Evolutionary conservation across 345 rosid genomes (phyloP).

Genomic region (Moringa oleifera): DNA sequence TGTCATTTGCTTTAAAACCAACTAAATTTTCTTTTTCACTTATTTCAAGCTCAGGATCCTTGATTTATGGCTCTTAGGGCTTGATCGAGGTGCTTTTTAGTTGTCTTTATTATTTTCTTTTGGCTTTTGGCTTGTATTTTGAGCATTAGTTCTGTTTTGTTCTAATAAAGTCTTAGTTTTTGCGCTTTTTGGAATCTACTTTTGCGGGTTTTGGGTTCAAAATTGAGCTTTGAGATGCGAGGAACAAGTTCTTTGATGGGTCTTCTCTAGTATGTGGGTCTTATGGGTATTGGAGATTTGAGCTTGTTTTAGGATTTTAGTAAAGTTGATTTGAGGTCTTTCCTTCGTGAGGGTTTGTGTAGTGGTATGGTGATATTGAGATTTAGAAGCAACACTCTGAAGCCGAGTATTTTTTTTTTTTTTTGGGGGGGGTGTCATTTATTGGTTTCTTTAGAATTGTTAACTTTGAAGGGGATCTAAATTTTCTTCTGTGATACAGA

Average conservation of each 20-base stretch:
- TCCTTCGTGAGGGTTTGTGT: constrained; percentile 6
- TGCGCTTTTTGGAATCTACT: constrained; percentile 1
- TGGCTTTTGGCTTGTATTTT: constrained; percentile 11
- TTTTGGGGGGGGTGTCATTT: too few relatives aligned
- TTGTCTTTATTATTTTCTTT: constrained; percentile 5
- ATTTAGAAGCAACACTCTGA: constrained; percentile 2
- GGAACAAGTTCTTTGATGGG: neutral
- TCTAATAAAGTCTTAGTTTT: constrained; percentile 10
- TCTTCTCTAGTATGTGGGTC: constrained; percentile 3
- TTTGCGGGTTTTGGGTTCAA: constrained; percentile 16
- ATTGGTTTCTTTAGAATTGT: constrained; percentile 10
- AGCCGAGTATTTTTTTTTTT: constrained; percentile 8
- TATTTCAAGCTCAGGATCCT: constrained; percentile 12
- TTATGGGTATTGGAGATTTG: constrained; percentile 18
- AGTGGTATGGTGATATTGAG: constrained; percentile 3
- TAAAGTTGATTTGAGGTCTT: constrained; percentile 12
- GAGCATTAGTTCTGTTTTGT: constrained; percentile 9
- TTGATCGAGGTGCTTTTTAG: constrained; percentile 37
- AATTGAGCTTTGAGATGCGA: constrained; percentile 12
- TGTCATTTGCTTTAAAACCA: constrained; percentile 16
- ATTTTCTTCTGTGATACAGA: constrained; percentile 23
- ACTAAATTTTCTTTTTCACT: constrained; percentile 7
- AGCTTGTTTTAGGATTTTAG: constrained; percentile 19
- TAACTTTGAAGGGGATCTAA: constrained; percentile 29
- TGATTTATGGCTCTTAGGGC: constrained; percentile 28